These are phyloP conservation scores for Penicillium alfredii DNA, from an alignment of 495 filamentous ascomycete species.

Conservation along the genomic window DNA sequence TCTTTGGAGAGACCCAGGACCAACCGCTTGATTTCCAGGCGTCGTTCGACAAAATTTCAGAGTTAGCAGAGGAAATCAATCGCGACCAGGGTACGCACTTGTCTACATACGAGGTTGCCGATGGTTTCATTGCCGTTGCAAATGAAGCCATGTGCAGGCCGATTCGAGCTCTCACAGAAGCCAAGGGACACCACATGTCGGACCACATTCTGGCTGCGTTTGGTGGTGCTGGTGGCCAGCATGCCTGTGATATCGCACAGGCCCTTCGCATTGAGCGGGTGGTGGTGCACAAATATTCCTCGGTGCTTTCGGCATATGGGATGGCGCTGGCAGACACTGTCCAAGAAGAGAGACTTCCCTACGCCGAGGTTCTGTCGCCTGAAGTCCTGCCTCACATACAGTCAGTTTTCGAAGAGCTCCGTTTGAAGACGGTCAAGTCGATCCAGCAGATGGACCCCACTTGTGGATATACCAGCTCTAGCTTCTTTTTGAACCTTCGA, in stretches of 20 bases:
- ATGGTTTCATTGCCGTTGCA: constrained; percentile 76
- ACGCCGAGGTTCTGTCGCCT: constrained; percentile 43
- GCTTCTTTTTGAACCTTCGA: constrained; percentile 85
- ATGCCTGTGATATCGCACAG: constrained; percentile 91
- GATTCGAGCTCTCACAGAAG: constrained; percentile 83
- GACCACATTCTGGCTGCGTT: constrained; percentile 83
- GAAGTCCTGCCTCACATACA: constrained; percentile 6
- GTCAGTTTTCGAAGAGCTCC: constrained; percentile 57
- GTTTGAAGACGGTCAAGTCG: constrained; percentile 63
- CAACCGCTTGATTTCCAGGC: constrained; percentile 70
- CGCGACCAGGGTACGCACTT: constrained; percentile 40
- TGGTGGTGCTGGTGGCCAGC: constrained; percentile 88
- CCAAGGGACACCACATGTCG: constrained; percentile 82
- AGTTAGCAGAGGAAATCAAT: constrained; percentile 70
- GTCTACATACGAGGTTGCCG: constrained; percentile 72
- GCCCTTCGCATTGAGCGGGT: constrained; percentile 78
- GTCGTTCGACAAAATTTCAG: constrained; percentile 62
- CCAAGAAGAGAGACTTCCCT: constrained; percentile 81
- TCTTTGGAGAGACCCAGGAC: constrained; percentile 80
- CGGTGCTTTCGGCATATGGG: constrained; percentile 86
- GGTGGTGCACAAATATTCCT: constrained; percentile 82
- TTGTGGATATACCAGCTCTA: constrained; percentile 62
- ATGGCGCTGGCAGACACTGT: constrained; percentile 93
- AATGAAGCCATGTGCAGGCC: constrained; percentile 92
- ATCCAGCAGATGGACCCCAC: constrained; percentile 64